Conservation (phyloP, 352 stramenopile genomes). For the Phytophthora palmivora region DNA sequence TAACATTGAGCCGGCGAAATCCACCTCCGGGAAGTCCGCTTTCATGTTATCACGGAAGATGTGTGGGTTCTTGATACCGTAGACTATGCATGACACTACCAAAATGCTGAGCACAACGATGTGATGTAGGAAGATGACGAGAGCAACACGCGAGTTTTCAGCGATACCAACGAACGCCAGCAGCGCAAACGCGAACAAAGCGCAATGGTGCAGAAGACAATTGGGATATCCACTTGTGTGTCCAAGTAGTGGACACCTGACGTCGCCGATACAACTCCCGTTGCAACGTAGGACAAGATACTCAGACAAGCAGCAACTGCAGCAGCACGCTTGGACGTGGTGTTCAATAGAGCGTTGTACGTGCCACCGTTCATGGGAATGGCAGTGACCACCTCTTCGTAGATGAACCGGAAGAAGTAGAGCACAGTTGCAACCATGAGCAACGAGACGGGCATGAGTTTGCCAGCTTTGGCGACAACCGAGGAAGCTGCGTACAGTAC, state of each 20-base stretch:
- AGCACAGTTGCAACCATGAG: slow-evolving; percentile 67
- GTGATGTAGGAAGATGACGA: slow-evolving; percentile 83
- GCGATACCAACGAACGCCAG: slow-evolving; percentile 78
- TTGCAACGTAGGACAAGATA: slow-evolving; percentile 92
- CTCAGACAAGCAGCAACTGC: slow-evolving; percentile 77
- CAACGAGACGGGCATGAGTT: slow-evolving; percentile 79
- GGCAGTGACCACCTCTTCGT: slow-evolving; percentile 86
- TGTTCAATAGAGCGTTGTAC: slow-evolving; percentile 91
- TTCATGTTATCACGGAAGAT: slow-evolving; percentile 73
- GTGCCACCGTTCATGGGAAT: slow-evolving; percentile 89
- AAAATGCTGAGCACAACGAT: slow-evolving; percentile 68
- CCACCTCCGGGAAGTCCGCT: slow-evolving; percentile 54
- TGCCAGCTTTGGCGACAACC: slow-evolving; percentile 58
- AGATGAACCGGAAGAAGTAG: slow-evolving; percentile 80
- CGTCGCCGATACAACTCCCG: slow-evolving; percentile 63
- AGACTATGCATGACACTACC: slow-evolving; percentile 50
- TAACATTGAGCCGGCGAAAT: slow-evolving; percentile 53
- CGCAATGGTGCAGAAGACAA: slow-evolving; percentile 42
- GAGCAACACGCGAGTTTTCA: slow-evolving; percentile 77
- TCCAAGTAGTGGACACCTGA: slow-evolving; percentile 80
- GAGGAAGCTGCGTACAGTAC: slow-evolving; percentile 67
- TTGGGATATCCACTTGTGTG: slow-evolving; percentile 60
- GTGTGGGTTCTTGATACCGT: slow-evolving; percentile 56
- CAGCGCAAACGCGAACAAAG: slow-evolving; percentile 83
- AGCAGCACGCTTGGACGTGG: slow-evolving; percentile 83